Percentiles rank a stretch among this genome's conserved stretches.
Evolutionary conservation across 2,329 filamentous ascomycete species (phyloP).

Genomic region (Metarhizium rileyi): DNA sequence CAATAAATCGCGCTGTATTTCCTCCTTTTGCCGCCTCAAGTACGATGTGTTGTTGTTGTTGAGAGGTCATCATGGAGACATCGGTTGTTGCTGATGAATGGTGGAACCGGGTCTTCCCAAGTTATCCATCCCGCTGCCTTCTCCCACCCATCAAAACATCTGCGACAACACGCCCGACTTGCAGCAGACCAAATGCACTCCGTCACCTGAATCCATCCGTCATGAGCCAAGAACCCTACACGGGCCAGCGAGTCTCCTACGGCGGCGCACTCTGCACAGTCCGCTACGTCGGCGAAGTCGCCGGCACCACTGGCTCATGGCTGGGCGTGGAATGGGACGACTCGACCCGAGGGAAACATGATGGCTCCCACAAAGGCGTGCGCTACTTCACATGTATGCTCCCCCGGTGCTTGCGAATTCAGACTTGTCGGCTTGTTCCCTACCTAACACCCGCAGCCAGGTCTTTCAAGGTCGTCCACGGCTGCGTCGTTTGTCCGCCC

Average conservation of each 20-base stretch:
- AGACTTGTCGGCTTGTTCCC: background rate
- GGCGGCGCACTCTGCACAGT: constrained; percentile 72
- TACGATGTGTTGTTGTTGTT: background rate
- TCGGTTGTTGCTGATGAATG: background rate
- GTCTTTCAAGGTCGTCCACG: constrained; percentile 53
- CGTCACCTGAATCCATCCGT: background rate
- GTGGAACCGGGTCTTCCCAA: constrained; percentile 1
- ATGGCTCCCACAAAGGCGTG: constrained; percentile 69
- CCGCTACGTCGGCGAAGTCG: constrained; percentile 68
- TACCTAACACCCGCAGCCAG: constrained; percentile 21
- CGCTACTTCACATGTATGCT: constrained; percentile 73
- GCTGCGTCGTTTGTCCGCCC: constrained; percentile 84
- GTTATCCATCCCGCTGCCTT: constrained; percentile 13
- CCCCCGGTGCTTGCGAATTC: background rate
- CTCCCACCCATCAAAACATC: background rate
- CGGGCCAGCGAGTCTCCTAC: constrained; percentile 74
- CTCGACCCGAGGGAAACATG: constrained; percentile 74
- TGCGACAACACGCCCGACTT: background rate
- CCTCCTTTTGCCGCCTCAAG: background rate
- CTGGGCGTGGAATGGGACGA: constrained; percentile 98
- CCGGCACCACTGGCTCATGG: constrained; percentile 71
- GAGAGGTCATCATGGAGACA: background rate
- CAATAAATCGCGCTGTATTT: background rate
- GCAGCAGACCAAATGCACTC: background rate
- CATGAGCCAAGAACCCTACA: constrained; percentile 32